These are phyloP conservation scores for Fusarium nygamai DNA, from an alignment of 2,329 filamentous ascomycete genomes.

Conservation along the genomic window DNA sequence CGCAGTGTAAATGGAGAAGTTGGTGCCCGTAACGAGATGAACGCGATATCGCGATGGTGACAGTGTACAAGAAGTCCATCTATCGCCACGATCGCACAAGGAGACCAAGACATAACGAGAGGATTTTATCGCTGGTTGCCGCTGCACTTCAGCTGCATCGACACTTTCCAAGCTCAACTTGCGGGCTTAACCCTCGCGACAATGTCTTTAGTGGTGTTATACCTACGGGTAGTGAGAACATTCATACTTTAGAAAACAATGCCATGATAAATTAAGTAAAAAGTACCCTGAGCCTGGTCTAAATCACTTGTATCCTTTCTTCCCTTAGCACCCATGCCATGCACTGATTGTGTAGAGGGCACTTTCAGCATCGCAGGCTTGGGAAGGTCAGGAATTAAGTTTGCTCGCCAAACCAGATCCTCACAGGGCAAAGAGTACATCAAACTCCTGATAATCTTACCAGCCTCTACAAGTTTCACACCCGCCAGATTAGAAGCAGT, in stretches of 20 bases:
- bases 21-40: neutral
- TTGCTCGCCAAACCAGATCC: neutral
- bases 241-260: neutral
- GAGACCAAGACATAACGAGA: neutral
- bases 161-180: neutral
- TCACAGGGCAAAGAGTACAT: neutral
- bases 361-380: neutral
- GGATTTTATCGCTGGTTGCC: neutral
- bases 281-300: accelerated
- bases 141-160: neutral
- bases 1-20: neutral
- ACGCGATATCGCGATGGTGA: neutral
- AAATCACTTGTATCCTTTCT: neutral
- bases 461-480: neutral
- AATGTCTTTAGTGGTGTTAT: neutral
- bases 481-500: neutral
- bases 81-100: neutral
- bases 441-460: neutral
- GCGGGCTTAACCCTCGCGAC: accelerated
- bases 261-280: neutral
- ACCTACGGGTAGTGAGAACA: neutral
- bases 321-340: accelerated
- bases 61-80: neutral
- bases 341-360: neutral
- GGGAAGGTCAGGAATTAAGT: no score